Evolutionary conservation across 176 grass and related monocot genomes (phyloP).

Genomic region (barley (Hordeum vulgare)): DNA sequence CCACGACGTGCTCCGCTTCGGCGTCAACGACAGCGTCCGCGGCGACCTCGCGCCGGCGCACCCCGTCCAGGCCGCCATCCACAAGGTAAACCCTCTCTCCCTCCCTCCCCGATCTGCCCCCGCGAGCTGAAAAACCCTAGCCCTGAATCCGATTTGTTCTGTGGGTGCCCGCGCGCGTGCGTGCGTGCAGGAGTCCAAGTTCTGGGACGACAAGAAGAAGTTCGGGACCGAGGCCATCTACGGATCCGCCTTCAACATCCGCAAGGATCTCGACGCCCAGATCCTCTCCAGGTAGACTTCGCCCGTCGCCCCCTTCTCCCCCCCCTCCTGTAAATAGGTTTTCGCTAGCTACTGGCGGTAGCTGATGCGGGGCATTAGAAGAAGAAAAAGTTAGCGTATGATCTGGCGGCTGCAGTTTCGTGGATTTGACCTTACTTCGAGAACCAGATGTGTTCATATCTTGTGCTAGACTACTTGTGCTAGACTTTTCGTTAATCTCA

Average conservation of each 20-base stretch:
- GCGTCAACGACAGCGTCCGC: conserved; percentile 40
- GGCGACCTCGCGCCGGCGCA: conserved; percentile 39
- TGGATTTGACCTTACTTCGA: too few species aligned
- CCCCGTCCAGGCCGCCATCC: conserved; percentile 41
- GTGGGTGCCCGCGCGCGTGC: background rate
- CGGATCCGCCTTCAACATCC: conserved; percentile 72
- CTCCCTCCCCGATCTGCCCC: background rate
- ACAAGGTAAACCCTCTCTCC: conserved; percentile 8
- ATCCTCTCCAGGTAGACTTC: conserved; percentile 50
- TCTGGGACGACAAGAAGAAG: conserved; percentile 58
- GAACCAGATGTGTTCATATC: too few species aligned
- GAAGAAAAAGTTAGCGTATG: too few species aligned
- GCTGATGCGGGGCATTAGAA: too few species aligned
- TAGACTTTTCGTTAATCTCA: too few species aligned
- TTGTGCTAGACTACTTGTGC: too few species aligned
- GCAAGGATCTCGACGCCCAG: conserved; percentile 61
- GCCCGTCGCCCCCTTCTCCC: background rate
- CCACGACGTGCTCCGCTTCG: conserved; percentile 55
- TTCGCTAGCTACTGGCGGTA: too few species aligned
- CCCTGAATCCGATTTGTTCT: background rate
- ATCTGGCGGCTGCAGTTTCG: too few species aligned
- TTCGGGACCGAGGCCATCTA: conserved; percentile 45
- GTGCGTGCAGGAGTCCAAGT: conserved; percentile 27
- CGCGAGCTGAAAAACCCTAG: conserved; percentile 13
- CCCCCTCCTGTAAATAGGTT: too few species aligned